These are phyloP conservation scores for Metschnikowia lachancei DNA, from an alignment of 805 yeast species.

Conservation along the genomic window DNA sequence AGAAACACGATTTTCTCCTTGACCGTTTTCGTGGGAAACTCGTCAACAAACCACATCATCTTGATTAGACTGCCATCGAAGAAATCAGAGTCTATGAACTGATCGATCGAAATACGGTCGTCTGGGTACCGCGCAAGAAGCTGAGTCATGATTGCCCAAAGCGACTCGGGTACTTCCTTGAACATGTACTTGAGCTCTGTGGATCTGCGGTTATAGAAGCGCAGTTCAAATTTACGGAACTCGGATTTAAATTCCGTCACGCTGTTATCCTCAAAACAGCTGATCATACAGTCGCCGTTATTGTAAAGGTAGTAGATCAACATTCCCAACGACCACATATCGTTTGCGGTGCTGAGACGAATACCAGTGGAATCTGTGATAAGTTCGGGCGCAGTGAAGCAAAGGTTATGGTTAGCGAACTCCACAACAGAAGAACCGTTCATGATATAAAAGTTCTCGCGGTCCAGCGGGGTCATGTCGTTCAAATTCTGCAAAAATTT, in stretches of 20 bases:
- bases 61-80: slow-evolving; percentile 83
- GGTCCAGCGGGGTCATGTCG: slow-evolving; percentile 45
- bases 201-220: slow-evolving; percentile 39
- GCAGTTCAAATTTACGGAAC: slow-evolving; percentile 45
- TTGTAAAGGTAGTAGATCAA: slow-evolving; percentile 70
- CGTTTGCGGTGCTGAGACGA: slow-evolving; percentile 61
- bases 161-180: slow-evolving; percentile 56
- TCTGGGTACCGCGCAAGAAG: slow-evolving; percentile 56
- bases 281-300: slow-evolving; percentile 43
- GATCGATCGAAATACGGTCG: slow-evolving; percentile 59
- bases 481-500: slow-evolving; percentile 46
- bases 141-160: slow-evolving; percentile 49
- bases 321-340: slow-evolving; percentile 81
- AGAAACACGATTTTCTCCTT: slow-evolving; percentile 69
- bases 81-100: slow-evolving; percentile 66
- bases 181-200: slow-evolving; percentile 43
- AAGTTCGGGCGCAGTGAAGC: slow-evolving; percentile 83
- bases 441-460: slow-evolving; percentile 62
- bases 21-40: slow-evolving; percentile 67
- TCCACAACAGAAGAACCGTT: slow-evolving; percentile 78
- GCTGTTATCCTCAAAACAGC: slow-evolving; percentile 47
- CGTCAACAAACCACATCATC: slow-evolving; percentile 78
- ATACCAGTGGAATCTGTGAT: slow-evolving; percentile 53
- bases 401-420: slow-evolving; percentile 66
- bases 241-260: slow-evolving; percentile 59